Evolutionary conservation across 768 basidiomycete genomes (phyloP).

Genomic region (Tylopilus felleus): DNA sequence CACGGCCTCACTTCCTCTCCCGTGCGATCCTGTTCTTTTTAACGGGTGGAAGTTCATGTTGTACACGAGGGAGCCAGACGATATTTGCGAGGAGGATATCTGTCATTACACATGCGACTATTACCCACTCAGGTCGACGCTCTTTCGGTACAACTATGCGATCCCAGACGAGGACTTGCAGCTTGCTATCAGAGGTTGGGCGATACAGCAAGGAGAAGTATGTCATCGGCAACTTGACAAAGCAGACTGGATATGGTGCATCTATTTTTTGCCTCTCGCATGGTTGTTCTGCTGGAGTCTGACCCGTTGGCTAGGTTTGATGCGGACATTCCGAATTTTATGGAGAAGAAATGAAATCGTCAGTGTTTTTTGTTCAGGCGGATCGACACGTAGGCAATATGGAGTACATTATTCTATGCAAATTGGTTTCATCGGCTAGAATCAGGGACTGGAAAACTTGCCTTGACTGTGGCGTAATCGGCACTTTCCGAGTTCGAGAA

Average conservation of each 20-base stretch:
- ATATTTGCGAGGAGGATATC: not conserved
- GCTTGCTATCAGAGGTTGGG: conserved; percentile 6
- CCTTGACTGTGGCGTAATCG: too few species aligned
- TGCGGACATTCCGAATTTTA: too few species aligned
- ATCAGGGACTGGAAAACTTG: too few species aligned
- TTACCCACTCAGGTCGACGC: not conserved
- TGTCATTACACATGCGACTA: not conserved
- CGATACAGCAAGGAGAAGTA: not conserved
- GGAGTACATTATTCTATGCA: too few species aligned
- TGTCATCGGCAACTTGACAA: not conserved
- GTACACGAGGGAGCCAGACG: not conserved
- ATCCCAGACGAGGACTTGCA: conserved; percentile 12
- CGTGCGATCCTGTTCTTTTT: not conserved
- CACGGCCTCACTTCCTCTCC: not conserved
- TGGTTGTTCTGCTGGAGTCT: too few species aligned
- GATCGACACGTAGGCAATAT: too few species aligned
- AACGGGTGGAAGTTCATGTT: not conserved
- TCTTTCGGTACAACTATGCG: not conserved
- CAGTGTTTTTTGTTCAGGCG: too few species aligned
- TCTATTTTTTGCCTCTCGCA: not conserved
- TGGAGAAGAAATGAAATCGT: too few species aligned
- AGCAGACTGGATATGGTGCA: conserved; percentile 23
- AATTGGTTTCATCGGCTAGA: too few species aligned
- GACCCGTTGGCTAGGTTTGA: too few species aligned
- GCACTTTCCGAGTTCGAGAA: too few species aligned